Conservation (phyloP, 768 basidiomycete genomes). For the Leucosporidium creatinivorum region DNA sequence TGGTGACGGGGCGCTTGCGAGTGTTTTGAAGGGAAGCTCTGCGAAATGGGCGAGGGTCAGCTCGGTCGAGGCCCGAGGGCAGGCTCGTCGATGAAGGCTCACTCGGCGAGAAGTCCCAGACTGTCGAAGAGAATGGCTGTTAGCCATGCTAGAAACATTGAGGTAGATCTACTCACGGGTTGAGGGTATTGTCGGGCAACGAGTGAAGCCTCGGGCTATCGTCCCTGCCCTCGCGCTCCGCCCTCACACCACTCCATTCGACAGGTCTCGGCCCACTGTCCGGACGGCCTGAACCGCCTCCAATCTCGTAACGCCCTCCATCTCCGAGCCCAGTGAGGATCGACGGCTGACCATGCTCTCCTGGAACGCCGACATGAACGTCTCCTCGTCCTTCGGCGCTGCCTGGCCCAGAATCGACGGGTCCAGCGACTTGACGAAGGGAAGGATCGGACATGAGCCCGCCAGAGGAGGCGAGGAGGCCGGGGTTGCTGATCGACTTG, state of each 20-base stretch:
- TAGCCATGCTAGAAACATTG: too few relatives aligned
- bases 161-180: conserved; percentile 48
- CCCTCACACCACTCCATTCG: conserved; percentile 30
- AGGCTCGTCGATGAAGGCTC: conserved; percentile 50
- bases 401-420: conserved; percentile 21
- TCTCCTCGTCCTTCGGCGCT: conserved; percentile 25
- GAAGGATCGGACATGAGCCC: conserved; percentile 21
- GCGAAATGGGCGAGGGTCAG: too few relatives aligned
- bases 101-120: conserved; percentile 78
- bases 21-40: conserved; percentile 31
- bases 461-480: conserved; percentile 26
- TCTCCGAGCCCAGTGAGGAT: conserved; percentile 7
- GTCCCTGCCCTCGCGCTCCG: conserved; percentile 39
- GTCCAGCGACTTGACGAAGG: neutral
- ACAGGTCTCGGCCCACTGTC: conserved; percentile 14
- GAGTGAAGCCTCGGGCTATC: conserved; percentile 81
- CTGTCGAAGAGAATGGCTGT: neutral
- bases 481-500: conserved; percentile 53
- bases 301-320: conserved; percentile 17
- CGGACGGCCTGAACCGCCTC: conserved; percentile 10
- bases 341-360: neutral
- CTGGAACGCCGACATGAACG: conserved; percentile 14
- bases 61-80: neutral
- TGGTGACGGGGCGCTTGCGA: conserved; percentile 25
- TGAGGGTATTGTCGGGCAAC: conserved; percentile 83